phyloP scores from a whole-genome alignment of 169 alveolate species.

The Plasmodium fragile region DNA sequence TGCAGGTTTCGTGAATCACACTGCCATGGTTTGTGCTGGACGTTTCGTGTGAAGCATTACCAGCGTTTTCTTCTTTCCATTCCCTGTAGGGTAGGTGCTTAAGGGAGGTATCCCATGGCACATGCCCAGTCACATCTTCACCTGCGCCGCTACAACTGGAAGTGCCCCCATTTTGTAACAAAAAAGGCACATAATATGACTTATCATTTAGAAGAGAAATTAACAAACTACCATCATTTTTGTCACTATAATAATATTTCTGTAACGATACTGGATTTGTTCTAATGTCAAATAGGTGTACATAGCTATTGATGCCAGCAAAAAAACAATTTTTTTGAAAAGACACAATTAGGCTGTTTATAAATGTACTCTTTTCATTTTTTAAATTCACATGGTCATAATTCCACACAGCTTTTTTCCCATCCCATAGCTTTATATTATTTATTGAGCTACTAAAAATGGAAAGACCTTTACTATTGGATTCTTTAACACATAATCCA shows the following conservation, averaged over 20 bases:
- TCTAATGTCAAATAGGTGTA: conserved; percentile 55
- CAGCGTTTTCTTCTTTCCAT: not conserved
- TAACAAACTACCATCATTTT: conserved; percentile 58
- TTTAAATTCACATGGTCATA: conserved; percentile 40
- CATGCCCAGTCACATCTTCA: not conserved
- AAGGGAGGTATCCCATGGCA: not conserved
- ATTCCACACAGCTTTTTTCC: conserved; percentile 34
- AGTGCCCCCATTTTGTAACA: not conserved
- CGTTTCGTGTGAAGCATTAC: not conserved
- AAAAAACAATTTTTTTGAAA: conserved; percentile 67
- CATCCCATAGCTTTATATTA: conserved; percentile 61
- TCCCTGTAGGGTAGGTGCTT: not conserved
- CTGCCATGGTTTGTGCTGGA: no score
- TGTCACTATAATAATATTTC: conserved; percentile 58
- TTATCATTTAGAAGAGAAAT: conserved; percentile 38
- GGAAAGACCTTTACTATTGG: not conserved
- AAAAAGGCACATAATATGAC: conserved; percentile 40
- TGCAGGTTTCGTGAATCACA: not conserved
- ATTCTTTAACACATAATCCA: conserved; percentile 65
- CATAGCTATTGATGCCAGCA: conserved; percentile 52
- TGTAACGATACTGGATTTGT: conserved; percentile 28
- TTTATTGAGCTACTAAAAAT: conserved; percentile 56
- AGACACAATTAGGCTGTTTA: conserved; percentile 44
- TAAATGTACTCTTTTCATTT: conserved; percentile 39
- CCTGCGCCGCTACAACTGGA: not conserved